Evolutionary conservation across 768 basidiomycete genomes (phyloP).

Genomic region (Lactarius tabidus): DNA sequence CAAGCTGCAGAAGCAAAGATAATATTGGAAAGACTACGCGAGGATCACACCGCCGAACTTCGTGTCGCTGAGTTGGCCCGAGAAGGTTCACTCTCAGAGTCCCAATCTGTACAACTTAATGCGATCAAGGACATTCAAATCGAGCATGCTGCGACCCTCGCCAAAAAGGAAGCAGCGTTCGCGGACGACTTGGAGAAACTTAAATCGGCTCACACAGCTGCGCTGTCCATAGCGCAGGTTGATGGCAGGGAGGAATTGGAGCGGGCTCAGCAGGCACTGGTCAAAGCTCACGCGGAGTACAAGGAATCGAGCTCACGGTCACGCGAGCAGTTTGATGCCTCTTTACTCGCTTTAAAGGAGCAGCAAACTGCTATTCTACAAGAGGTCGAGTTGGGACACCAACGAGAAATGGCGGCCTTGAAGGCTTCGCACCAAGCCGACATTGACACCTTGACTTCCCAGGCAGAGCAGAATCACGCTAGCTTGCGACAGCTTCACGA

Average conservation of each 20-base stretch:
- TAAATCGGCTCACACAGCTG: slow-evolving; percentile 59
- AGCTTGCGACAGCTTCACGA: slow-evolving; percentile 41
- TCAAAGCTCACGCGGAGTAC: slow-evolving; percentile 44
- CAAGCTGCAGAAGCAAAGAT: slow-evolving; percentile 57
- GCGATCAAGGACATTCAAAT: slow-evolving; percentile 66
- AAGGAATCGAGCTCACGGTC: slow-evolving; percentile 36
- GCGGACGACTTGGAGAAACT: slow-evolving; percentile 61
- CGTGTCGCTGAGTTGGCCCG: slow-evolving; percentile 71
- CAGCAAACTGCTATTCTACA: slow-evolving; percentile 52
- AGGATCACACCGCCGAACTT: slow-evolving; percentile 72
- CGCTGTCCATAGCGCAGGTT: slow-evolving; percentile 48
- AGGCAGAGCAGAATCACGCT: slow-evolving; percentile 37
- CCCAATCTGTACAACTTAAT: slow-evolving; percentile 59
- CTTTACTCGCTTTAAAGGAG: slow-evolving; percentile 46
- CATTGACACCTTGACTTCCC: slow-evolving; percentile 31
- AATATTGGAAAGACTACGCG: slow-evolving; percentile 63
- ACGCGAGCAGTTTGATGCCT: slow-evolving; percentile 47
- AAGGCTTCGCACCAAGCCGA: slow-evolving; percentile 45
- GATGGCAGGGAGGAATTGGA: slow-evolving; percentile 53
- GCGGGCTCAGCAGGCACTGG: slow-evolving; percentile 41
- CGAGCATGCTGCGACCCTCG: slow-evolving; percentile 63
- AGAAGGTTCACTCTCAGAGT: slow-evolving; percentile 70
- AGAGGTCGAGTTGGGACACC: slow-evolving; percentile 53
- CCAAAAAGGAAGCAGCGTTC: slow-evolving; percentile 62
- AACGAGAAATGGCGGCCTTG: slow-evolving; percentile 49